Conservation (phyloP, 306 rosid species). For the Alnus glutinosa region DNA sequence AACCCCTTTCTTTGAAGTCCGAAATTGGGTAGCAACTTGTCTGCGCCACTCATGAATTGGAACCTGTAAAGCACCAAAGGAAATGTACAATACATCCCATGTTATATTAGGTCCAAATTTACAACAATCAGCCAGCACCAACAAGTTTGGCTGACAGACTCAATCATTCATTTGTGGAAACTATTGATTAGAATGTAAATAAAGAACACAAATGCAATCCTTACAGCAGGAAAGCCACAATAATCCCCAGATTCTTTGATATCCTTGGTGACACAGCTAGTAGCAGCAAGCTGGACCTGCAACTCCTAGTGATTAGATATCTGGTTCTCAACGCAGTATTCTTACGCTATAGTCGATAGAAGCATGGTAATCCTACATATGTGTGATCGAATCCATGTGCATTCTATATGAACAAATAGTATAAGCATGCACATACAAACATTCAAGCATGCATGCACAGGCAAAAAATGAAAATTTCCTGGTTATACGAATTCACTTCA, state of each 20-base stretch:
- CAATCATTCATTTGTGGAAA: too few relatives aligned
- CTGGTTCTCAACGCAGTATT: neutral
- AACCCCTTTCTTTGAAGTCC: slow-evolving; percentile 28
- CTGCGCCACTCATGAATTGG: slow-evolving; percentile 74
- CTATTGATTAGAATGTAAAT: too few relatives aligned
- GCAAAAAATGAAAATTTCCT: neutral
- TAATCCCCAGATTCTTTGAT: slow-evolving; percentile 83
- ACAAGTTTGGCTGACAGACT: neutral
- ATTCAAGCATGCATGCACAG: neutral
- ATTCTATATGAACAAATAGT: neutral
- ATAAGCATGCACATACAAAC: slow-evolving; percentile 2
- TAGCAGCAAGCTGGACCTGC: slow-evolving; percentile 88
- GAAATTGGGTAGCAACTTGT: slow-evolving; percentile 54
- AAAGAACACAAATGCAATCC: slow-evolving; percentile 23
- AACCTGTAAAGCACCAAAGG: slow-evolving; percentile 46
- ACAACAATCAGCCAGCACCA: slow-evolving; percentile 9
- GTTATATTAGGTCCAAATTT: neutral
- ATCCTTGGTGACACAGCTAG: slow-evolving; percentile 79
- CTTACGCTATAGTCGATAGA: slow-evolving; percentile 11
- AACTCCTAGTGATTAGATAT: slow-evolving; percentile 32
- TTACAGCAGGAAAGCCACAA: slow-evolving; percentile 83
- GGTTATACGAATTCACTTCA: slow-evolving; percentile 1
- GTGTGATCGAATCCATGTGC: neutral
- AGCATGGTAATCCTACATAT: neutral
- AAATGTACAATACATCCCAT: slow-evolving; percentile 11